Conservation (phyloP, 345 rosid species). For the Eucalyptus decipiens region DNA sequence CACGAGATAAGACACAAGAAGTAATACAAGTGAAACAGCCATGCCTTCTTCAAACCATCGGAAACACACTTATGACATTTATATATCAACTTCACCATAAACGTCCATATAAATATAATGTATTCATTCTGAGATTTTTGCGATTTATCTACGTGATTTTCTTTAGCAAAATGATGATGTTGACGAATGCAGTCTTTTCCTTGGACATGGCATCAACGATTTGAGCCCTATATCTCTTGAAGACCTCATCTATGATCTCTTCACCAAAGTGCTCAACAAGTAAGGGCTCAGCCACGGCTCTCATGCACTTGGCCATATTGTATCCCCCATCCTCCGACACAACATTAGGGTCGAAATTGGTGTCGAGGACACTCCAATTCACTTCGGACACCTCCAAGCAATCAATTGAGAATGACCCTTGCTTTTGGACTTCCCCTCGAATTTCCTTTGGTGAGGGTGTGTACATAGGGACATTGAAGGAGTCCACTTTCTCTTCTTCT, state of each 20-base stretch:
- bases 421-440: conserved; percentile 8
- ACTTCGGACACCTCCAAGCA: conserved; percentile 19
- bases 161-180: neutral
- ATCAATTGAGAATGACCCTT: conserved; percentile 28
- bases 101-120: neutral
- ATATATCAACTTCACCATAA: neutral
- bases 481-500: conserved; percentile 17
- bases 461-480: conserved; percentile 42
- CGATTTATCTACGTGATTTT: neutral
- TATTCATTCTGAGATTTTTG: neutral
- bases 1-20: neutral
- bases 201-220: neutral
- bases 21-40: neutral
- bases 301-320: conserved; percentile 22
- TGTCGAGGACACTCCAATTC: conserved; percentile 9
- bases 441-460: conserved; percentile 39
- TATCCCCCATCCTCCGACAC: conserved; percentile 7
- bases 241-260: conserved; percentile 10
- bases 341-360: neutral
- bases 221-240: neutral
- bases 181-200: neutral
- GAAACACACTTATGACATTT: neutral
- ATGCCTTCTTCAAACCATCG: neutral
- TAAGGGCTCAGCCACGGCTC: conserved; percentile 54
- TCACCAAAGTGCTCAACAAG: conserved; percentile 36